phyloP scores from a whole-genome alignment of 495 filamentous ascomycete species.

The Neurospora tetrasperma region DNA sequence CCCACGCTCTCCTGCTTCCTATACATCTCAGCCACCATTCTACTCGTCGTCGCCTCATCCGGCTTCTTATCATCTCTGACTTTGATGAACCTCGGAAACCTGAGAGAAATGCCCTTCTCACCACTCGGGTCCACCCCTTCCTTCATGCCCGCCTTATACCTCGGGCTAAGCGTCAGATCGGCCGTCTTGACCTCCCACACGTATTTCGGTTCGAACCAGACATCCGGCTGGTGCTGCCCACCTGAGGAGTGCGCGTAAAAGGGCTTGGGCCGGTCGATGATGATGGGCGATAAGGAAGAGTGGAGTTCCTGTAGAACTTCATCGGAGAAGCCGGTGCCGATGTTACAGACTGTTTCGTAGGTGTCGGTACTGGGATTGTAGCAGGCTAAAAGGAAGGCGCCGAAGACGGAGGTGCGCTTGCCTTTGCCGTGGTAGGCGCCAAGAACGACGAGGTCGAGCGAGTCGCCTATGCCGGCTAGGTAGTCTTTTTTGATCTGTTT shows the following conservation, averaged over 20 bases:
- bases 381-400: constrained; percentile 88
- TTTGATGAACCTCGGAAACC: constrained; percentile 89
- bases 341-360: constrained; percentile 96
- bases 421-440: constrained; percentile 91
- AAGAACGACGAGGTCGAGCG: constrained; percentile 89
- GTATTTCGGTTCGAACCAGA: constrained; percentile 90
- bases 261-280: constrained; percentile 85
- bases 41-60: constrained; percentile 74
- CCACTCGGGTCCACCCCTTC: constrained; percentile 56
- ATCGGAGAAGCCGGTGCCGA: constrained; percentile 94
- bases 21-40: constrained; percentile 94
- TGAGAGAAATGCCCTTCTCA: constrained; percentile 74
- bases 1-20: constrained; percentile 79
- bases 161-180: constrained; percentile 82
- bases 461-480: constrained; percentile 84
- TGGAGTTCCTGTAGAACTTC: constrained; percentile 74
- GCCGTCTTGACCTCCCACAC: constrained; percentile 99
- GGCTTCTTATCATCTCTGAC: constrained; percentile 87
- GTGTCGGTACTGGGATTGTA: constrained; percentile 69
- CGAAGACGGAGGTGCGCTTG: constrained; percentile 90
- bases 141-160: constrained; percentile 71
- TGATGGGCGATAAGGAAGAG: constrained; percentile 52
- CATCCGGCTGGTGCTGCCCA: constrained; percentile 88
- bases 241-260: constrained; percentile 81
- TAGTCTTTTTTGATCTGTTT: constrained; percentile 91